phyloP scores from a whole-genome alignment of 768 basidiomycete genomes.

The Boletus edulis region DNA sequence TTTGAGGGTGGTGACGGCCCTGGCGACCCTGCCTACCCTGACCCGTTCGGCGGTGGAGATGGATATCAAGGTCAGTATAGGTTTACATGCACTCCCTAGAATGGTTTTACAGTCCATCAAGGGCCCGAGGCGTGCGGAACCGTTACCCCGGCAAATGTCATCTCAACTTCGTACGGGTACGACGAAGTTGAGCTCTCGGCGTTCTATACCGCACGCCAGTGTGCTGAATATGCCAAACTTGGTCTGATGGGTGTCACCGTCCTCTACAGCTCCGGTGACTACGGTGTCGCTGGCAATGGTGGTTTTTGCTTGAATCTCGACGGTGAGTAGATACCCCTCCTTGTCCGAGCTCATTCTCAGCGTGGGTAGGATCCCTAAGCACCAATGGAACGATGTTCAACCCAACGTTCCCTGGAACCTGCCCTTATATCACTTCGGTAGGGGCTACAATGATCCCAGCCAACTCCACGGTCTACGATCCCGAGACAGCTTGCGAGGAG shows the following conservation, averaged over 20 bases:
- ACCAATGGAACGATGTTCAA: conserved; percentile 50
- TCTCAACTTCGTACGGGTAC: conserved; percentile 41
- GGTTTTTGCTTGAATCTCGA: background rate
- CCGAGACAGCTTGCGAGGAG: conserved; percentile 49
- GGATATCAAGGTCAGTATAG: conserved; percentile 15
- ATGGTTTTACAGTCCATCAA: background rate
- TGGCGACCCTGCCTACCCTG: conserved; percentile 27
- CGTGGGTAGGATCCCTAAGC: background rate
- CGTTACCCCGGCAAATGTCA: conserved; percentile 33
- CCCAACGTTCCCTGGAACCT: conserved; percentile 48
- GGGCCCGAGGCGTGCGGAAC: conserved; percentile 39
- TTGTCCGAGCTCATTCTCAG: too few relatives aligned
- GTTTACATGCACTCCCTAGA: background rate
- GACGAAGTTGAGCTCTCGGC: conserved; percentile 36
- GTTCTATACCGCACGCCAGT: conserved; percentile 40
- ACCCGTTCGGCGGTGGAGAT: conserved; percentile 21
- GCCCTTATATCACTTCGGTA: conserved; percentile 52
- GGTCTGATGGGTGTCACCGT: conserved; percentile 42
- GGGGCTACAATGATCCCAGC: conserved; percentile 46
- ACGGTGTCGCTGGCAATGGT: conserved; percentile 39
- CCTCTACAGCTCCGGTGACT: conserved; percentile 44
- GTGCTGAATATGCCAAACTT: conserved; percentile 45
- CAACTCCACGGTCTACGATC: conserved; percentile 33
- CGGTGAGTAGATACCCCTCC: too few relatives aligned
- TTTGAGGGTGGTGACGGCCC: conserved; percentile 36